Conservation (phyloP, 768 basidiomycete genomes). For the Agaricus blazei region DNA sequence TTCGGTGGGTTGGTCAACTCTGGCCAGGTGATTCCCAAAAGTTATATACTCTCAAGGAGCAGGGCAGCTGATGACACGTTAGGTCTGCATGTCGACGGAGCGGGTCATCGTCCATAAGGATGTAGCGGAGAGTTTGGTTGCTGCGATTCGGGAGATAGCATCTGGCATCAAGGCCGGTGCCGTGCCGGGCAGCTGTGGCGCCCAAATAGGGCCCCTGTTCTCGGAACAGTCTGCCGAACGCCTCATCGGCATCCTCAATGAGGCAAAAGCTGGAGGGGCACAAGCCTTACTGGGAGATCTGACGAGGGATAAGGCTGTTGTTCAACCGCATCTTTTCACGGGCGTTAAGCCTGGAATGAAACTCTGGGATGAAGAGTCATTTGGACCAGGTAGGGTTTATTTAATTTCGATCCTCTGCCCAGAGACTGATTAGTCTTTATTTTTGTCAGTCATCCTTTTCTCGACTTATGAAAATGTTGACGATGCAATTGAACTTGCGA, state of each 20-base stretch:
- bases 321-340: conserved; percentile 48
- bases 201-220: conserved; percentile 36
- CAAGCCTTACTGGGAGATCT: conserved; percentile 40
- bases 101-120: conserved; percentile 46
- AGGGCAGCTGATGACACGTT: not conserved
- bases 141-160: conserved; percentile 26
- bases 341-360: conserved; percentile 45
- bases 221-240: conserved; percentile 39
- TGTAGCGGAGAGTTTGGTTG: conserved; percentile 30
- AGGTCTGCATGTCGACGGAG: conserved; percentile 57
- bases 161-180: conserved; percentile 35
- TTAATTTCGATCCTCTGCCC: too few relatives aligned
- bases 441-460: conserved; percentile 34
- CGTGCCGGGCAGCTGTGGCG: conserved; percentile 19
- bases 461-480: conserved; percentile 41
- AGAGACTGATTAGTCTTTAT: not conserved
- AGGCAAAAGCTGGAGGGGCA: conserved; percentile 42
- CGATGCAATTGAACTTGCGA: conserved; percentile 53
- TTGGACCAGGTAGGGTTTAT: conserved; percentile 46
- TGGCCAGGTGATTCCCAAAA: conserved; percentile 26
- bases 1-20: conserved; percentile 41
- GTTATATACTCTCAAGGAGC: too few relatives aligned
- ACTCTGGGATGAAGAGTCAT: conserved; percentile 55
- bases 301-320: conserved; percentile 29
- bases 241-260: conserved; percentile 36